phyloP scores from a whole-genome alignment of 1,139 yeast genomes.

The Scheffersomyces cryptocercus region DNA sequence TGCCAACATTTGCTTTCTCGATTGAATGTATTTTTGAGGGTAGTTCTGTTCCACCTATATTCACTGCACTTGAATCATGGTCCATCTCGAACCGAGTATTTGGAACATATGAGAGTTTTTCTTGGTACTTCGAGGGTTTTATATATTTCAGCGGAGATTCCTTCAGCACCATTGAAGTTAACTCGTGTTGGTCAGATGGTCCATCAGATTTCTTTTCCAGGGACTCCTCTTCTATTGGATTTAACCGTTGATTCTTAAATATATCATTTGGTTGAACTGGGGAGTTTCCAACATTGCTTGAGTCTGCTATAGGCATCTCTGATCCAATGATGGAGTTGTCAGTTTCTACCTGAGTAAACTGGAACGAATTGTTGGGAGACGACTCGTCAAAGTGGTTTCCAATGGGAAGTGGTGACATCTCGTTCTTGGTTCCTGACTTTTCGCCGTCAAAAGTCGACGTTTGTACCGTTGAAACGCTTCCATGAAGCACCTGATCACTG shows the following conservation, averaged over 20 bases:
- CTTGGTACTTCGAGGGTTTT: constrained; percentile 24
- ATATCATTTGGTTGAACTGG: background rate
- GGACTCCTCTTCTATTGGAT: constrained; percentile 8
- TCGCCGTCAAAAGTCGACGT: constrained; percentile 11
- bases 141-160: constrained; percentile 10
- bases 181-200: background rate
- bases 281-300: background rate
- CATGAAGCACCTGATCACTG: constrained; percentile 15
- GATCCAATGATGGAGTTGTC: background rate
- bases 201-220: constrained; percentile 1
- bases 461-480: constrained; percentile 13
- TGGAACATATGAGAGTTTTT: constrained; percentile 35
- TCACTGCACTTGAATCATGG: constrained; percentile 4
- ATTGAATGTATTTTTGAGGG: too few species aligned
- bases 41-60: too few species aligned
- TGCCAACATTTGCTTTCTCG: too few species aligned
- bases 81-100: constrained; percentile 34
- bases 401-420: background rate
- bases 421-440: constrained; percentile 1
- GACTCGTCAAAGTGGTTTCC: too few species aligned
- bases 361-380: too few species aligned
- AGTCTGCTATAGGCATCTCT: background rate
- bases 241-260: constrained; percentile 1
- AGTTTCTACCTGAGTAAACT: too few species aligned
- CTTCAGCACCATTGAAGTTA: constrained; percentile 4